A percentile compares a stretch with the other conserved stretches of the same genome.
These are phyloP conservation scores for Lasiodiplodia sp. DNA, from an alignment of 2,329 filamentous ascomycete species.

Conservation along the genomic window DNA sequence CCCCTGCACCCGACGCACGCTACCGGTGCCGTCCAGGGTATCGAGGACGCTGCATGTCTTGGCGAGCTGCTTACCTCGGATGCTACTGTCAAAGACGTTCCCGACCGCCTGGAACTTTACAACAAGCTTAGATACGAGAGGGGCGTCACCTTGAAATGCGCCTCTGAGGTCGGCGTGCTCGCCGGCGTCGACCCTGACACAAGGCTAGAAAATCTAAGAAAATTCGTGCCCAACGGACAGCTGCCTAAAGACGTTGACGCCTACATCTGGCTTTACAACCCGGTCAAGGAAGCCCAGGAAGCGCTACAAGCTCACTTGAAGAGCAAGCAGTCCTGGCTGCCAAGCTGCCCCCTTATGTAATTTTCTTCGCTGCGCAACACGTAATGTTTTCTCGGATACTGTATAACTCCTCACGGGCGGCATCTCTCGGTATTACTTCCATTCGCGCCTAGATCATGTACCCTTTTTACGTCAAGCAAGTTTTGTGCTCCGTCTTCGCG, in stretches of 20 bases:
- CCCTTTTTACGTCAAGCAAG: background rate
- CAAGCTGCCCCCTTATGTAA: conserved; percentile 14
- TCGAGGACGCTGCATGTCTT: conserved; percentile 32
- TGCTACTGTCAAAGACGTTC: conserved; percentile 14
- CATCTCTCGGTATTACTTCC: background rate
- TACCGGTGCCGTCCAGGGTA: conserved; percentile 31
- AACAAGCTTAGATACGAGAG: conserved; percentile 32
- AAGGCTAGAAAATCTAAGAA: conserved; percentile 19
- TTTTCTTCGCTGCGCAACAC: background rate
- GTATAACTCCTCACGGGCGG: background rate
- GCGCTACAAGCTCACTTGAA: conserved; percentile 5
- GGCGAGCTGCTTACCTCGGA: conserved; percentile 31
- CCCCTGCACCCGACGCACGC: conserved; percentile 30
- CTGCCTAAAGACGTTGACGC: conserved; percentile 27
- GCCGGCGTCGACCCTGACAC: conserved; percentile 6
- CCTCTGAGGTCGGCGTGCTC: conserved; percentile 19
- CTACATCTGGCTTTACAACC: conserved; percentile 29
- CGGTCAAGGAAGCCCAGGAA: conserved; percentile 16
- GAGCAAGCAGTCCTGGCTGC: conserved; percentile 5
- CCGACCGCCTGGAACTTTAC: conserved; percentile 29
- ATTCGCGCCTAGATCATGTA: background rate
- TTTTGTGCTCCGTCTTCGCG: background rate
- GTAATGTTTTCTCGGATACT: conserved; percentile 9
- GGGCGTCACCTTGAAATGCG: conserved; percentile 30
- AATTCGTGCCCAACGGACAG: conserved; percentile 23